Conservation (phyloP, 129 eudicot species). For the Chrysanthemum makinoi region DNA sequence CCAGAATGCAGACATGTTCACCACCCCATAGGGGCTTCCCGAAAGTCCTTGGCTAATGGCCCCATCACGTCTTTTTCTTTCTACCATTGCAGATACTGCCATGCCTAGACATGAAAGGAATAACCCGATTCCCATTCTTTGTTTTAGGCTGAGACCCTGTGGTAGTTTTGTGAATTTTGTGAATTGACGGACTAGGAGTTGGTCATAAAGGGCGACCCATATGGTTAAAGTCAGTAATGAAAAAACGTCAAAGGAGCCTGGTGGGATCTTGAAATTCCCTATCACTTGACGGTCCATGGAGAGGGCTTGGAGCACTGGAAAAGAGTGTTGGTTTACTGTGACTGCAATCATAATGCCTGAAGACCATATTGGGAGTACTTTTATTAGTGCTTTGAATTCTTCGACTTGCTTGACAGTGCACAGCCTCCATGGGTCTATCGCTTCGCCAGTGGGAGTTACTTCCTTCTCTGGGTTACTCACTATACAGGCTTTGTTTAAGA, state of each 20-base stretch:
- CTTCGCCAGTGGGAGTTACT: conserved; percentile 39
- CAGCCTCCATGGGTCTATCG: conserved; percentile 46
- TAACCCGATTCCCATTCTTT: conserved; percentile 75
- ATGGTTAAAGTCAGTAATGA: conserved; percentile 46
- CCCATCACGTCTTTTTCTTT: conserved; percentile 38
- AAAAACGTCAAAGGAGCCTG: conserved; percentile 57
- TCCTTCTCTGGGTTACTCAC: conserved; percentile 39
- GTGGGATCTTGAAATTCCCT: conserved; percentile 59
- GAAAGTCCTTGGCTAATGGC: conserved; percentile 52
- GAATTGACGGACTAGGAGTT: conserved; percentile 46
- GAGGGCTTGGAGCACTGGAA: conserved; percentile 62
- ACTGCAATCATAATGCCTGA: conserved; percentile 62
- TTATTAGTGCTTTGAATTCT: conserved; percentile 63
- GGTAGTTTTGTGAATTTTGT: conserved; percentile 47
- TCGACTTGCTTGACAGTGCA: conserved; percentile 66
- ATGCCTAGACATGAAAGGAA: conserved; percentile 43
- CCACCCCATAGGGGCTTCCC: conserved; percentile 27
- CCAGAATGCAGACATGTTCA: conserved; percentile 80
- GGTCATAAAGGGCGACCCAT: conserved; percentile 74
- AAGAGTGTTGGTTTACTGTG: conserved; percentile 53
- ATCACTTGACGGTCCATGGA: conserved; percentile 60
- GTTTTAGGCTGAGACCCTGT: conserved; percentile 44
- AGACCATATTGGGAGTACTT: conserved; percentile 79
- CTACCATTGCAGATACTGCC: conserved; percentile 54
- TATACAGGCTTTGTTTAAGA: conserved; percentile 70